Percentiles rank a stretch among this genome's conserved stretches.
These are phyloP conservation scores for Lipomyces japonicus DNA, from an alignment of 805 yeast genomes.

Conservation along the genomic window DNA sequence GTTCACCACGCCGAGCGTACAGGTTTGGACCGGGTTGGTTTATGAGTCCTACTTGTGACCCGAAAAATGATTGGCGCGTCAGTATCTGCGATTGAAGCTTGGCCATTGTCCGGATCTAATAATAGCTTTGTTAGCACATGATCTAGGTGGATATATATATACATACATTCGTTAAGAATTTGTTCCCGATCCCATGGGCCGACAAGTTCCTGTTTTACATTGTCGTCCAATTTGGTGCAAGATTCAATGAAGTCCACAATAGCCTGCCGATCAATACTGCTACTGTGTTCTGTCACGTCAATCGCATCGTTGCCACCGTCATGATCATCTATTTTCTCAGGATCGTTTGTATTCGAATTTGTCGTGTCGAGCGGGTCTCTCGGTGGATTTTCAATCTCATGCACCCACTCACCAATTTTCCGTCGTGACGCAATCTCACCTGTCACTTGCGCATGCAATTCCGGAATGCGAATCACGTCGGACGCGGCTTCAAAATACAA, in stretches of 20 bases:
- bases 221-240: neutral
- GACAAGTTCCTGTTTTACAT: conserved; percentile 6
- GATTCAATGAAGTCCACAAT: neutral
- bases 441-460: conserved; percentile 1
- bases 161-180: conserved; percentile 13
- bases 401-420: conserved; percentile 5
- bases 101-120: neutral
- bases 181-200: conserved; percentile 17
- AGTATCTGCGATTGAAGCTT: conserved; percentile 15
- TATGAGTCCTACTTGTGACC: neutral
- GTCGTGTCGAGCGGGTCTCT: neutral
- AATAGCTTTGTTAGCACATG: neutral
- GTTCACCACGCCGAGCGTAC: conserved; percentile 9
- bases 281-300: neutral
- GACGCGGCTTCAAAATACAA: conserved; percentile 10
- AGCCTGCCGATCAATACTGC: neutral
- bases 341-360: neutral
- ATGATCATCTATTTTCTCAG: neutral
- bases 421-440: conserved; percentile 1
- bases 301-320: neutral
- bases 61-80: conserved; percentile 16
- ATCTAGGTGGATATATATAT: conserved; percentile 1
- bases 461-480: conserved; percentile 2
- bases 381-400: conserved; percentile 10
- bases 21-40: conserved; percentile 1